Base-by-base conservation (phyloP, 2,329 filamentous ascomycete genomes). In the Sclerotinia trifoliorum region DNA sequence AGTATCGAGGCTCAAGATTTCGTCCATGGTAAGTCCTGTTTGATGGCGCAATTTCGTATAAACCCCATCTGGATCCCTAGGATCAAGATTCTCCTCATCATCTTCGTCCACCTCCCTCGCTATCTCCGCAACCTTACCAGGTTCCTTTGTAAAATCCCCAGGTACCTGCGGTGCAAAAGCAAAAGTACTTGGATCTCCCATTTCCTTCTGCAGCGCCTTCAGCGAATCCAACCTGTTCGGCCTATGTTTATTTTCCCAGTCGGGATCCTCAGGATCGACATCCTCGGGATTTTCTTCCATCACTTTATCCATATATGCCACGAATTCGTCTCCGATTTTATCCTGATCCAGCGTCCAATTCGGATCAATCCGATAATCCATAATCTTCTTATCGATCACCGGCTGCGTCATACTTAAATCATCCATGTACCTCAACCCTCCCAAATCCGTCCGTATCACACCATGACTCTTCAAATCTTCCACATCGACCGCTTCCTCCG, bases 361-460 rank as follows among this genome's bases (percentile, higher is more conserved):
- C 2, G 73, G 72, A 39, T 76, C 74, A 32, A 74, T 65, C 19
- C 71, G 72, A n/a, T 74, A 68, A 29, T 71, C 72, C 78, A 80
- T 83, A 73, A 80, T 85, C 78, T 82, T 87, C 77, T 89, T 86
- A 81, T 98, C 94, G 70, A 95, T 85, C 62, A 92, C 83, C 65
- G 93, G 92, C 76, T 92, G 87, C 71, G 94, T 85, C 68, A 85
- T 85, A 69, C 90, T 87, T 76, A 97, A 90, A 79, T 96, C 92
- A 78, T 97, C 93, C 67, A 94, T 81, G 79, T 96, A 95, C 70
- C 86, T 83, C 62, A 94, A 81, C 65, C 83, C 83, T 83, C 92
- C 91, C 11, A 88, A 85, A 77, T 96, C 93, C 66, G 82, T 84
- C 70, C 93, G 88, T 74, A 91, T 79, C 55, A 87, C 84, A 72